Base-by-base conservation (phyloP, 257 asterid species). In the Thymus quinquecostatus region DNA sequence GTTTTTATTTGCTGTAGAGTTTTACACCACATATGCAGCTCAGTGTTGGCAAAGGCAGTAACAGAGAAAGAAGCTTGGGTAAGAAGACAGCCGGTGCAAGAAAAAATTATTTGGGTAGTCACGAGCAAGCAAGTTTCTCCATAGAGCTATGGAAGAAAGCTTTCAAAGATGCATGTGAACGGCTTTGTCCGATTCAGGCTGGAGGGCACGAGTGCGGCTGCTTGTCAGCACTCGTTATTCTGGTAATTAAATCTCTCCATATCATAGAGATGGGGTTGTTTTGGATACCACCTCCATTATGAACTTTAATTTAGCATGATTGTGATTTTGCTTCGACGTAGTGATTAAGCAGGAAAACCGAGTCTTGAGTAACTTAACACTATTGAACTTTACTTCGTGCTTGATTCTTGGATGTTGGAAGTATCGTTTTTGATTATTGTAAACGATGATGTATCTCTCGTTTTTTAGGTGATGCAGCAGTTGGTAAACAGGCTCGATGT, bases 141-240 rank as follows among this genome's bases (percentile, higher is more conserved):
- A 84, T 87, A 13, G 97, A 89, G 75, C 77, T 89, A 33, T 94
- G 98, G 99, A 89, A 89, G 88, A 94, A 89, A 82, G 97, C 98
- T 28, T 89, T 94, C 88, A 86, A 71, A 77, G 95, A 91, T 81
- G 92, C 99, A 13, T 85, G 97, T 69, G 90, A 84, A 83, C 83
- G 88, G 82, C 90, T 94, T 72, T 94, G 99, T 68, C 99, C 99
- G 0, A 59, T 86, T 75, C 94, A 92, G 57, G 97, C 93, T 3
- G 86, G 79, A 6, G 86, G 86, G 49, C 84, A 74, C 29, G 81
- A 79, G 78, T 94, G 98, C 44, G 99, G 99, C 77, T 94, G 99
- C 86, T 83, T 91, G 89, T 82, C 95, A 30, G 78, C 78, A 49
- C 87, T 83, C 51, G 72, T 92, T 81, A 83, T 79, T 80, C 76